phyloP scores from a whole-genome alignment of 805 yeast genomes.

The Metschnikowia amazonensis region DNA sequence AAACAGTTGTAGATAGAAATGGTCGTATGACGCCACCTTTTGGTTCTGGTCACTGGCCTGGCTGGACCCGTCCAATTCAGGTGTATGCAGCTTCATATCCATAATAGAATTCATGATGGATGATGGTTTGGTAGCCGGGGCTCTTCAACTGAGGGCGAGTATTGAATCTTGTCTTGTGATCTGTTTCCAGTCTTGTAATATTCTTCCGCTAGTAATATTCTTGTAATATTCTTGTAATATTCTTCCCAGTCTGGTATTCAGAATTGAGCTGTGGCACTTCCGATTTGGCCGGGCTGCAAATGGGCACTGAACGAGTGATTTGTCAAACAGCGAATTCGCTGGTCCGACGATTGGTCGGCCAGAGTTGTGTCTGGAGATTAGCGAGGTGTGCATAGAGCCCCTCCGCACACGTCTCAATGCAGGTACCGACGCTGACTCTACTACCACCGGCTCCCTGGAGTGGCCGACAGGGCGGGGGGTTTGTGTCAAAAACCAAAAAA shows the following conservation, averaged over 20 bases:
- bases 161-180: no score
- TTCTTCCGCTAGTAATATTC: no score
- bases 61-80: neutral
- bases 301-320: neutral
- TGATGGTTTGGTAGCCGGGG: no score
- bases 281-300: no score
- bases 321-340: neutral
- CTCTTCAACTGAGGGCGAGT: no score
- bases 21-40: conserved; percentile 3
- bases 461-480: no score
- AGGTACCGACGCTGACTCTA: neutral
- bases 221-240: no score
- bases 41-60: neutral
- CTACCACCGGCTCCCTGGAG: no score
- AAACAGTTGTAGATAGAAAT: conserved; percentile 15
- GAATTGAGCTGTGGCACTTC: no score
- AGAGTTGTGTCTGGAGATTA: neutral
- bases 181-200: no score
- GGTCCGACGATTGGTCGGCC: neutral
- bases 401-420: neutral
- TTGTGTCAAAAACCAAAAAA: no score
- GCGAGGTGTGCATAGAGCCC: neutral
- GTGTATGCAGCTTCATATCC: neutral
- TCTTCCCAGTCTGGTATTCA: no score
- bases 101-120: neutral